Evolutionary conservation across 352 stramenopile species (phyloP).

Genomic region (Globisporangium radiosum): DNA sequence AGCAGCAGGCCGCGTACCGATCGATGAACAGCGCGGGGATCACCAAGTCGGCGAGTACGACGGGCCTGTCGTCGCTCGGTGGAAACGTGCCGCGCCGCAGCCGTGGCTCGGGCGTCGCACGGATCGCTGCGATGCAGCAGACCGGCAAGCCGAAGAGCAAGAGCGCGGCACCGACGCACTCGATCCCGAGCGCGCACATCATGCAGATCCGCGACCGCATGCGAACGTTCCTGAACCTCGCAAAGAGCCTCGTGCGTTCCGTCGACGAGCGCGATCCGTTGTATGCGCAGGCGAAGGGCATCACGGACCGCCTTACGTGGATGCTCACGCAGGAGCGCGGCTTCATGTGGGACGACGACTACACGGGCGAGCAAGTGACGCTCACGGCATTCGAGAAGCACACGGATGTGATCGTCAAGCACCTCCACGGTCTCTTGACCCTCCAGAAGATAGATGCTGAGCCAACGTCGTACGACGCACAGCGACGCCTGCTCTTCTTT

Average conservation of each 20-base stretch:
- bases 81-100: slow-evolving; percentile 69
- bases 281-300: slow-evolving; percentile 83
- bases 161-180: slow-evolving; percentile 54
- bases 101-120: slow-evolving; percentile 71
- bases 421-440: slow-evolving; percentile 92
- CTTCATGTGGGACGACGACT: slow-evolving; percentile 98
- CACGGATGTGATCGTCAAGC: slow-evolving; percentile 71
- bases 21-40: slow-evolving; percentile 32
- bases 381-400: slow-evolving; percentile 80
- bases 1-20: slow-evolving; percentile 43
- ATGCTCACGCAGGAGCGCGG: slow-evolving; percentile 95
- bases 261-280: slow-evolving; percentile 76
- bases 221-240: slow-evolving; percentile 89
- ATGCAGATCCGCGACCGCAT: slow-evolving; percentile 94
- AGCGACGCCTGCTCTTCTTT: slow-evolving; percentile 96
- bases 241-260: slow-evolving; percentile 82
- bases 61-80: slow-evolving; percentile 67
- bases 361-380: slow-evolving; percentile 94
- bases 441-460: slow-evolving; percentile 97
- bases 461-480: slow-evolving; percentile 94
- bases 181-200: slow-evolving; percentile 75
- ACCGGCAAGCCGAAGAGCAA: slow-evolving; percentile 46
- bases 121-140: slow-evolving; percentile 78
- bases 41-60: slow-evolving; percentile 88
- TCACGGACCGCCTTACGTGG: slow-evolving; percentile 94